phyloP scores from a whole-genome alignment of 177 flowering plant species.

The Vitis hybrid region DNA sequence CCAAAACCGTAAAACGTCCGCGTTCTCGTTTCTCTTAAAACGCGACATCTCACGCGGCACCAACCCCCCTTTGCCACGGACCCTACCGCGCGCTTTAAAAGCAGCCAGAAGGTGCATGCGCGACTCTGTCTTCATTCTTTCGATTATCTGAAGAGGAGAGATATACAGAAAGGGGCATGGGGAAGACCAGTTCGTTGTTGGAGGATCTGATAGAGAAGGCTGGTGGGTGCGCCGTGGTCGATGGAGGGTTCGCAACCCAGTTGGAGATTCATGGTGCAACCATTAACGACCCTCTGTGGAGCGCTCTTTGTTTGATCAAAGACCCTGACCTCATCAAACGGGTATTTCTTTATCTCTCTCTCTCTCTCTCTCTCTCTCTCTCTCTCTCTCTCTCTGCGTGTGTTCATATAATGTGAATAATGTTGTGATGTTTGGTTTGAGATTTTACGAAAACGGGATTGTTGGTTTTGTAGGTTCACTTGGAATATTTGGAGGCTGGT shows the following conservation, averaged over 20 bases:
- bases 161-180: slow-evolving; percentile 21
- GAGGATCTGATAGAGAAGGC: slow-evolving; percentile 64
- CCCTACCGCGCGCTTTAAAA: no score
- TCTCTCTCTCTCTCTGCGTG: not conserved
- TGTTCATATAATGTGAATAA: not conserved
- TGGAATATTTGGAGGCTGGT: slow-evolving; percentile 71
- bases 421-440: no score
- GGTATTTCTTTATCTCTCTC: slow-evolving; percentile 24
- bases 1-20: not conserved
- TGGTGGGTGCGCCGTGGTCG: slow-evolving; percentile 83
- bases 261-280: slow-evolving; percentile 79
- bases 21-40: not conserved
- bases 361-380: slow-evolving; percentile 3
- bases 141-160: not conserved
- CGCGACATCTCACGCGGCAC: no score
- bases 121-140: not conserved
- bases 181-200: slow-evolving; percentile 28
- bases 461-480: slow-evolving; percentile 43
- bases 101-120: no score
- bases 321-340: slow-evolving; percentile 61
- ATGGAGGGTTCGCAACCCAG: slow-evolving; percentile 94
- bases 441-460: not conserved
- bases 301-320: slow-evolving; percentile 76
- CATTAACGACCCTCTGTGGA: slow-evolving; percentile 85
- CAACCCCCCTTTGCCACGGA: not conserved